Percentiles rank a stretch among this genome's conserved stretches.
Evolutionary conservation across 805 yeast genomes (phyloP).

Genomic region (Saccharomycopsis oosterbeekiorum): DNA sequence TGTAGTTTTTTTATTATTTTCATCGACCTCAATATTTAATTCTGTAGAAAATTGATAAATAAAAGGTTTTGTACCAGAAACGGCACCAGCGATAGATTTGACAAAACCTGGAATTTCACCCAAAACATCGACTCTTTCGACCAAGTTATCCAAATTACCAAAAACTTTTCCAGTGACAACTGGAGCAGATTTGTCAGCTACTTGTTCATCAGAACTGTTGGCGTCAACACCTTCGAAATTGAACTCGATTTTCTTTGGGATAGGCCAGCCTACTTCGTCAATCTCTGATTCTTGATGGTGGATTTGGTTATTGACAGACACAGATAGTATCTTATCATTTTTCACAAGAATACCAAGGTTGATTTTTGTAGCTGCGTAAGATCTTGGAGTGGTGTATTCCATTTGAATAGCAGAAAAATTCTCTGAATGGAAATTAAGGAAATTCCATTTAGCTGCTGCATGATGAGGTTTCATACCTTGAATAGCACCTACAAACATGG

Average conservation of each 20-base stretch:
- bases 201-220: constrained; percentile 33
- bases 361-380: constrained; percentile 77
- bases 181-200: constrained; percentile 28
- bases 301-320: constrained; percentile 57
- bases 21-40: constrained; percentile 38
- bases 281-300: constrained; percentile 43
- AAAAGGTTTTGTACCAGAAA: constrained; percentile 94
- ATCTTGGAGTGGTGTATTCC: constrained; percentile 92
- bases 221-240: constrained; percentile 41
- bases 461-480: constrained; percentile 99
- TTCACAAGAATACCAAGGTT: constrained; percentile 66
- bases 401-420: constrained; percentile 68
- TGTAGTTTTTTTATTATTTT: constrained; percentile 28
- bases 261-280: constrained; percentile 90
- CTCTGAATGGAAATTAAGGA: constrained; percentile 76
- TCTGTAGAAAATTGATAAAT: constrained; percentile 83
- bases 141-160: constrained; percentile 53
- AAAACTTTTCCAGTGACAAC: constrained; percentile 38
- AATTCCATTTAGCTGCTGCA: constrained; percentile 96
- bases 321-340: constrained; percentile 51
- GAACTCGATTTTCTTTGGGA: constrained; percentile 62
- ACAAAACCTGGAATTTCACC: constrained; percentile 92
- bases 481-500: constrained; percentile 91
- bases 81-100: constrained; percentile 85
- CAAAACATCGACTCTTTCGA: constrained; percentile 96